Evolutionary conservation across 768 basidiomycete species (phyloP).

Genomic region (Tephrocybe sp.): DNA sequence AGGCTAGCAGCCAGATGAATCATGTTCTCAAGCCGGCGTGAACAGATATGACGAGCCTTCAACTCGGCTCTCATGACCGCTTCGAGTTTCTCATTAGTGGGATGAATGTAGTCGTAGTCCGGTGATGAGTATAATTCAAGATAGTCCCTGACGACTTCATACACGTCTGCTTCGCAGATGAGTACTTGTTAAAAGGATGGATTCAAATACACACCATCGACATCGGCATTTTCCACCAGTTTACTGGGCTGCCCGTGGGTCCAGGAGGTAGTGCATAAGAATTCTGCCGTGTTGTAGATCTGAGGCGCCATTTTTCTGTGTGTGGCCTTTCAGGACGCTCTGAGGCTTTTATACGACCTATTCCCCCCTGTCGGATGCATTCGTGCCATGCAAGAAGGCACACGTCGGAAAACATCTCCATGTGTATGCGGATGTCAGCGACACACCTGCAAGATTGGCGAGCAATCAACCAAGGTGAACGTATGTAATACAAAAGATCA

Average conservation of each 20-base stretch:
- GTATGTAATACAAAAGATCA: too few species aligned
- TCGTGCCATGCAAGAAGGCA: too few species aligned
- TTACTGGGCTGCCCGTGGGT: not conserved
- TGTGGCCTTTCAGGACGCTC: too few species aligned
- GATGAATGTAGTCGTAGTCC: constrained; percentile 3
- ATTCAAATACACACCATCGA: not conserved
- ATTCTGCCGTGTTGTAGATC: constrained; percentile 4
- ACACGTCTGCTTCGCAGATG: not conserved
- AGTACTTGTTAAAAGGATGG: not conserved
- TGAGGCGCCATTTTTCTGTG: not conserved
- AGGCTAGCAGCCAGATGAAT: constrained; percentile 11
- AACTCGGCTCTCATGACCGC: constrained; percentile 10
- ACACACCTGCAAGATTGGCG: too few species aligned
- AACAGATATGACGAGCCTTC: constrained; percentile 3
- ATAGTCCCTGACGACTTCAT: constrained; percentile 1
- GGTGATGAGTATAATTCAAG: constrained; percentile 5
- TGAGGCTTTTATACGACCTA: too few species aligned
- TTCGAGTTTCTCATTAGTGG: constrained; percentile 11
- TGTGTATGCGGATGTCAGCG: too few species aligned
- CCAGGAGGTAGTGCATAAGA: not conserved
- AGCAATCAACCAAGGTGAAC: too few species aligned
- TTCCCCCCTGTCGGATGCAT: too few species aligned
- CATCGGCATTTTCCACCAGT: not conserved
- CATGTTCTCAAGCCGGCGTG: constrained; percentile 8
- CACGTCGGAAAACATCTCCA: too few species aligned